These are phyloP conservation scores for Nidularia pulvinata DNA, from an alignment of 768 basidiomycete genomes.

Conservation along the genomic window DNA sequence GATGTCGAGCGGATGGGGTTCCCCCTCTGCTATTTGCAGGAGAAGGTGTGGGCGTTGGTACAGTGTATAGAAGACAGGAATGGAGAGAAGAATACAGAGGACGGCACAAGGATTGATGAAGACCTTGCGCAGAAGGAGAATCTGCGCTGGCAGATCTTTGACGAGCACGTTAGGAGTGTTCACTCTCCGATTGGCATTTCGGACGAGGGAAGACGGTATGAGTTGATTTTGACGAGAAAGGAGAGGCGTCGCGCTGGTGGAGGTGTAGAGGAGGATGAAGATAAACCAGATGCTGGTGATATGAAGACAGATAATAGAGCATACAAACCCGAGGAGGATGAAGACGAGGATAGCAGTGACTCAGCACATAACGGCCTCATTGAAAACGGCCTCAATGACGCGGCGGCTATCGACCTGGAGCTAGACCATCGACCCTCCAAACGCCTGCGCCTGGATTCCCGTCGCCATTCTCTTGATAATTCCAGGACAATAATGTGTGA, in stretches of 20 bases:
- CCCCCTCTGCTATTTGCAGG: not conserved
- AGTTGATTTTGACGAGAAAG: not conserved
- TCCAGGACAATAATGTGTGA: no score
- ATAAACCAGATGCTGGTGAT: not conserved
- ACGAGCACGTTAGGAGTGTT: conserved; percentile 6
- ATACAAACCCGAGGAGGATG: no score
- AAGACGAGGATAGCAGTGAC: no score
- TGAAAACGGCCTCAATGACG: no score
- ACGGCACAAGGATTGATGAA: no score
- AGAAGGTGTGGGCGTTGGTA: not conserved
- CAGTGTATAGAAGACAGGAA: not conserved
- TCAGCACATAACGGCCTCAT: no score
- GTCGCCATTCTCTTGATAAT: no score
- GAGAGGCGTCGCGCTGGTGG: not conserved
- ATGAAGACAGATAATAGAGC: no score
- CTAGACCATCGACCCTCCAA: no score
- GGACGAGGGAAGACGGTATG: not conserved
- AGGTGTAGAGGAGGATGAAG: not conserved
- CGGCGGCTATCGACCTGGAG: no score
- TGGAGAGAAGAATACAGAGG: not conserved
- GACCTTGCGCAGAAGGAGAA: not conserved
- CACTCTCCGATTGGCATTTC: not conserved
- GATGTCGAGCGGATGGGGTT: not conserved
- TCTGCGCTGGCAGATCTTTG: conserved; percentile 2
- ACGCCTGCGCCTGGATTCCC: no score